Percentiles rank a stretch among this genome's conserved stretches.
Conservation (phyloP, 1,284 basidiomycete species). For the Fomitopsis palustris region DNA sequence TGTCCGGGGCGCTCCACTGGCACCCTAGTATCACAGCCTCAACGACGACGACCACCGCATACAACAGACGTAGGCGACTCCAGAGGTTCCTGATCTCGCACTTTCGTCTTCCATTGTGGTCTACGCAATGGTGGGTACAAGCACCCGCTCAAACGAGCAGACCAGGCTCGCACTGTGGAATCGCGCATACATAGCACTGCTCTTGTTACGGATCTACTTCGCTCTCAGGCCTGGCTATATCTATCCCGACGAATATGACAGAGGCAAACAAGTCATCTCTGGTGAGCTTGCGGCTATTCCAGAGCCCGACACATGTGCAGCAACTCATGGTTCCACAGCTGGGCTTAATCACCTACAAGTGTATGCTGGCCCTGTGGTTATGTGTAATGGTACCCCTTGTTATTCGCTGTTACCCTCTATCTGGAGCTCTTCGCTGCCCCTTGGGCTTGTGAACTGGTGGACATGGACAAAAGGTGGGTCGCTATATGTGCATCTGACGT, state of each 20-base stretch:
- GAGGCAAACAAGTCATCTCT: conserved; percentile 36
- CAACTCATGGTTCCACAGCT: neutral
- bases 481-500: neutral
- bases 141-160: no score
- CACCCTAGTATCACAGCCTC: no score
- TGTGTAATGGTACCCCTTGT: conserved; percentile 26
- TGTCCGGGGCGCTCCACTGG: no score
- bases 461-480: conserved; percentile 18
- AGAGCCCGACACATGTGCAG: no score
- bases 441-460: conserved; percentile 14
- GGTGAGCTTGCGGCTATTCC: conserved; percentile 18
- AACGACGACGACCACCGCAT: no score
- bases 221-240: conserved; percentile 37
- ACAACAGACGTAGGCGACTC: no score
- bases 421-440: conserved; percentile 31
- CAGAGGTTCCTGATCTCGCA: no score
- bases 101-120: no score
- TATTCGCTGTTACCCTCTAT: conserved; percentile 33
- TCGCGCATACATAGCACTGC: conserved; percentile 14
- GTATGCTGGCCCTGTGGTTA: conserved; percentile 17
- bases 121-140: no score
- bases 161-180: neutral
- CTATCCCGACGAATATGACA: conserved; percentile 41
- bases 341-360: neutral
- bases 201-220: conserved; percentile 28